Evolutionary conservation across 495 filamentous ascomycete genomes (phyloP).

Genomic region (Bombardia bombarda): DNA sequence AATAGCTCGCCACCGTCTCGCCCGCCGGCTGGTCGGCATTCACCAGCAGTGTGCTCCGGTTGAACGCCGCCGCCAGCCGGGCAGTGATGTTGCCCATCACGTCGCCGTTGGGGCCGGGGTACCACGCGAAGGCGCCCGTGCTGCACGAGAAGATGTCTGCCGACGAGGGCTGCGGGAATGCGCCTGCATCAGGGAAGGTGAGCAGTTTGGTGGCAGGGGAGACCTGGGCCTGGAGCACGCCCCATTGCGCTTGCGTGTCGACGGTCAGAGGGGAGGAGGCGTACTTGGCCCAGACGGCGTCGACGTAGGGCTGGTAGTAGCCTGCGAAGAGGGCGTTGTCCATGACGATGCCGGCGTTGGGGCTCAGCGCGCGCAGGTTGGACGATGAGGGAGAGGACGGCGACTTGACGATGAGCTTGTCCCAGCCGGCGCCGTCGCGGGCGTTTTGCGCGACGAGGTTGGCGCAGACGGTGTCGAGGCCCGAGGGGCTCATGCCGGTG

Average conservation of each 20-base stretch:
- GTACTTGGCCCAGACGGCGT: conserved; percentile 58
- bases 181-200: conserved; percentile 38
- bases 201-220: conserved; percentile 30
- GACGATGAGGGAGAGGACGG: conserved; percentile 15
- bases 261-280: conserved; percentile 38
- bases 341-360: conserved; percentile 53
- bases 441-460: conserved; percentile 44
- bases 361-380: conserved; percentile 55
- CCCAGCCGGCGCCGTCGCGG: conserved; percentile 54
- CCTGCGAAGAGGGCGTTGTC: conserved; percentile 37
- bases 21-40: conserved; percentile 43
- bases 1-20: conserved; percentile 40
- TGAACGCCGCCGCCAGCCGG: conserved; percentile 59
- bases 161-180: conserved; percentile 50
- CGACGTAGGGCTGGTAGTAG: conserved; percentile 59
- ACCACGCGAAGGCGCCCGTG: conserved; percentile 54
- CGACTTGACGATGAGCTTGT: conserved; percentile 47
- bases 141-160: conserved; percentile 65
- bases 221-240: conserved; percentile 44
- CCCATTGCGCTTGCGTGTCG: conserved; percentile 54
- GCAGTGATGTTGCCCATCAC: conserved; percentile 49
- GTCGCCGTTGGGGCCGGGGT: conserved; percentile 26
- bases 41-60: conserved; percentile 53
- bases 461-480: conserved; percentile 48
- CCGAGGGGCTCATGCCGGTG: conserved; percentile 47